Percentiles rank a stretch among this genome's conserved stretches.
phyloP scores from a whole-genome alignment of 768 basidiomycete genomes.

The Mycena epipterygia region DNA sequence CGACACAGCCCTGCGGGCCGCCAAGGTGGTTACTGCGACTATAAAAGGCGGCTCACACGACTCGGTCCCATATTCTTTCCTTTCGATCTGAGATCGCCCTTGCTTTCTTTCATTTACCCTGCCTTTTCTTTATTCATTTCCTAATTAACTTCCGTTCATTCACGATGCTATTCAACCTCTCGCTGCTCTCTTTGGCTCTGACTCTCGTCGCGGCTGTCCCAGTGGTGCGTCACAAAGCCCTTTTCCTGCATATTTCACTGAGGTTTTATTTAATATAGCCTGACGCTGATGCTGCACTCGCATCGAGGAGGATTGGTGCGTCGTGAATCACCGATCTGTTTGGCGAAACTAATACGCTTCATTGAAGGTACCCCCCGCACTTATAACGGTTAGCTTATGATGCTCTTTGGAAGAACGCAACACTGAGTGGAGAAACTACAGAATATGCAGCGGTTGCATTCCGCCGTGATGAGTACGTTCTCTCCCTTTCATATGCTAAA shows the following conservation, averaged over 20 bases:
- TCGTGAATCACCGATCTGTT: background rate
- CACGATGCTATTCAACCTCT: slow-evolving; percentile 24
- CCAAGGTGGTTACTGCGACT: background rate
- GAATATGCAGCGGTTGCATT: background rate
- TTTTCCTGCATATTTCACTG: background rate
- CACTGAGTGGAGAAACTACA: background rate
- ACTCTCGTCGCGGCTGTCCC: slow-evolving; percentile 13
- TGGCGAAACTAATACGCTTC: background rate
- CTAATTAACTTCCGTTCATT: background rate
- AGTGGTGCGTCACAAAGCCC: background rate
- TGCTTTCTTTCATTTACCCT: background rate
- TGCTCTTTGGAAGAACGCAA: background rate
- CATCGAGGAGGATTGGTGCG: background rate
- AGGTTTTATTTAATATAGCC: background rate
- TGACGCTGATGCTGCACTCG: background rate
- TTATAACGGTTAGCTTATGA: background rate
- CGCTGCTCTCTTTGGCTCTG: slow-evolving; percentile 6
- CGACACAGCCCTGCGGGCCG: no score
- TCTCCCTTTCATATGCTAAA: background rate
- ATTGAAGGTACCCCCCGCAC: background rate
- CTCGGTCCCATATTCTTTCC: background rate
- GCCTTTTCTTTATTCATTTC: background rate
- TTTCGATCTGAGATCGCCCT: slow-evolving; percentile 23
- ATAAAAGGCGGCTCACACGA: background rate
- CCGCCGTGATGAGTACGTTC: background rate